A percentile compares a stretch with the other conserved stretches of the same genome.
phyloP scores from a whole-genome alignment of 768 basidiomycete species.

The Amanita thiersii region DNA sequence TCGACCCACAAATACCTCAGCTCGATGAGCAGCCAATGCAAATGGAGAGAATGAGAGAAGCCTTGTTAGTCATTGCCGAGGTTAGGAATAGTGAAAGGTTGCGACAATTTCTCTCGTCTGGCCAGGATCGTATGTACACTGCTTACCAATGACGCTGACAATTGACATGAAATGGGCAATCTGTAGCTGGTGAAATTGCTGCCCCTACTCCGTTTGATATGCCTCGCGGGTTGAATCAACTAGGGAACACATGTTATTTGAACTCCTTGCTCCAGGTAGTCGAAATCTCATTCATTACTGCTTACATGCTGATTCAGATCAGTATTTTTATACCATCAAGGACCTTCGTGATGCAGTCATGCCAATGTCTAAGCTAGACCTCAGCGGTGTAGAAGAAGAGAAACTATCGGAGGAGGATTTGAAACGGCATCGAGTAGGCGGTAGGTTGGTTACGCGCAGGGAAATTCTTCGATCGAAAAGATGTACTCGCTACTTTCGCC shows the following conservation, averaged over 20 bases:
- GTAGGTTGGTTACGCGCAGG: conserved; percentile 68
- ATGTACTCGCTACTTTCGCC: conserved; percentile 46
- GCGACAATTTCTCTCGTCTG: conserved; percentile 54
- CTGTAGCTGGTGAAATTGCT: conserved; percentile 57
- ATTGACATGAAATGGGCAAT: background rate
- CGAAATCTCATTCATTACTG: background rate
- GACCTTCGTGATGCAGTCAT: conserved; percentile 74
- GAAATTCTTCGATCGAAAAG: conserved; percentile 81
- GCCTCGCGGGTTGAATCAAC: conserved; percentile 81
- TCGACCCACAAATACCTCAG: conserved; percentile 26
- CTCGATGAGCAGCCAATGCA: conserved; percentile 65
- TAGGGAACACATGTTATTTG: conserved; percentile 84
- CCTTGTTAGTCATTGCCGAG: conserved; percentile 67
- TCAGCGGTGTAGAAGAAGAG: conserved; percentile 55
- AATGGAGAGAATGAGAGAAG: conserved; percentile 63
- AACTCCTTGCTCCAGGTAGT: conserved; percentile 70
- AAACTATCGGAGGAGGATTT: conserved; percentile 77
- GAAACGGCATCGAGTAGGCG: conserved; percentile 81
- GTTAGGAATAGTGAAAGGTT: conserved; percentile 66
- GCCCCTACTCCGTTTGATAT: conserved; percentile 50
- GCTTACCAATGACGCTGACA: background rate
- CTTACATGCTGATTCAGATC: conserved; percentile 4
- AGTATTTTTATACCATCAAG: conserved; percentile 97
- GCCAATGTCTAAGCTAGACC: conserved; percentile 44
- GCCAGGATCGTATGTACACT: conserved; percentile 66